Evolutionary conservation across 331 rosid genomes (phyloP), one percentile per base, ranked within the genome.

Genomic region (Erythrophleum ivorense): DNA sequence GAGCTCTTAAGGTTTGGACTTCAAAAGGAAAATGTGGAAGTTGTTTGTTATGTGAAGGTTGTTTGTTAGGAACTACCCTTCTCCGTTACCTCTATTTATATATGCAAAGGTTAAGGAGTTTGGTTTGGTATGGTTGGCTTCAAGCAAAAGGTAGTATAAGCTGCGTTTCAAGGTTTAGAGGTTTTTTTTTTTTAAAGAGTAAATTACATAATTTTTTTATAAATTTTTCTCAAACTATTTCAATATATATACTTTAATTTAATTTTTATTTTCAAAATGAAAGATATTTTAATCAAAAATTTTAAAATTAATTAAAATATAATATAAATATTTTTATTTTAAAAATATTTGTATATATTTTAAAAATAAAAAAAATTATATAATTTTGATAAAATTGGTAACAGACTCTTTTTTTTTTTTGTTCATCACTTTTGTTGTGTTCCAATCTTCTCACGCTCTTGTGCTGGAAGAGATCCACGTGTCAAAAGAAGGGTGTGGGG

Each of bases 381-480:
- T 24, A 24, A 24, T 24, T 24, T 24, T 24, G 1, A 24, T 24
- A 24, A 24, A 24, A 24, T 24, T 24, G 29, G 29, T 24, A 24
- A 24, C 29, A 24, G 29, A 24, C 1, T 69, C 0, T 19, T 5
- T 7, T 7, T 2, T 19, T n/a, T 55, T 19, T 55, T n/a, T n/a
- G n/a, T 31, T 0, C 19, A 0, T 53, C 34, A 31, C 49, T 24
- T 68, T 76, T 64, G 11, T 69, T 50, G 43, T 64, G 67, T 74
- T 85, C 76, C 70, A 16, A 63, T 66, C 21, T 5, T 29, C 54
- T 78, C 68, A n/a, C 74, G 12, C n/a, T 21, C 57, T 19, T 66
- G 49, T 40, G 18, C 54, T 66, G 9, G 14, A 70, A 63, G 83
- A 50, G 66, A 1, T 80, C 83, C 91, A 87, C 89, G 88, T 84